Evolutionary conservation across 495 filamentous ascomycete genomes (phyloP), one percentile per base, ranked within the genome.

Genomic region (Lasiosphaeris hirsuta): DNA sequence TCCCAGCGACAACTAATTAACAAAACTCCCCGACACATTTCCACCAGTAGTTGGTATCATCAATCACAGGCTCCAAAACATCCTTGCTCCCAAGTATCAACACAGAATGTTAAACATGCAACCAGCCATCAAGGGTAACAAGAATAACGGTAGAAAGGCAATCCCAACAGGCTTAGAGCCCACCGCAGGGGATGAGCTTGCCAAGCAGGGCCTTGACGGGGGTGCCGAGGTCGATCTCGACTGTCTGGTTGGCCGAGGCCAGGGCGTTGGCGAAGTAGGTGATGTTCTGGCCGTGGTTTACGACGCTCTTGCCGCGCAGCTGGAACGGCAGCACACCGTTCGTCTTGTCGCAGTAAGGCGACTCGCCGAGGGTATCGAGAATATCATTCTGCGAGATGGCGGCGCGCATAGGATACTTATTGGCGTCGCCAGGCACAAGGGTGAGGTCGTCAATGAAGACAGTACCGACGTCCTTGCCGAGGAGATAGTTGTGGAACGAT

Each of bases 241-340:
- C 53, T 30, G 69, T 75, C 65, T 68, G 63, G 51, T 74, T 74
- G 47, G 33, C 46, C 35, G 64, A 54, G 14, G 58, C 69, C 7
- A 78, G 64, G 36, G 73, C 70, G 18, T 77, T 65, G 53, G 81
- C 78, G 62, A 83, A 87, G 69, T 91, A 90, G 23, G 75, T 63
- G 53, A 90, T 68, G 34, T 77, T 68, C 70, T 85, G 65, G 55
- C 84, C 86, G 51, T 83, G 62, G 64, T 83, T 84, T 36, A 79
- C 68, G 53, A 79, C 82, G 10, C 73, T 75, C 60, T 84, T 82
- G 41, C 84, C 86, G 14, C 67, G 61, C 50, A 90, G 79, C 19
- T 77, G 63, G 55, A 90, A 74, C 13, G 86, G 85, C 4, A 90
- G 60, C 17, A 84, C 69, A 17, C 81, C 84, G 10, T 56, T 51